These are phyloP conservation scores for Saksenaea oblongispora DNA, from an alignment of 371 early-diverging fungal genomes.

Conservation along the genomic window DNA sequence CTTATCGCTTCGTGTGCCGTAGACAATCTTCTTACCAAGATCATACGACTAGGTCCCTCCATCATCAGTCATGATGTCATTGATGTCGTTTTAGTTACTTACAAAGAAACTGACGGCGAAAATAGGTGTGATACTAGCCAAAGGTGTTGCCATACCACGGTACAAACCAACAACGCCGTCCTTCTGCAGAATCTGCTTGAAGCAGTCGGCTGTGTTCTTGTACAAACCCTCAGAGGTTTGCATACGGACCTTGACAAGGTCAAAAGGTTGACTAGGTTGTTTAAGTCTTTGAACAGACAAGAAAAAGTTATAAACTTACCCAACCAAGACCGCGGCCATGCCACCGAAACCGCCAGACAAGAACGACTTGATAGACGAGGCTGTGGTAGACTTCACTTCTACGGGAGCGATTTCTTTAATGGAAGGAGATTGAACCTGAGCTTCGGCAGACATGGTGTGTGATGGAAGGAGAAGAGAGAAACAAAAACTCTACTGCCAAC, in stretches of 20 bases:
- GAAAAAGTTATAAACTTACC: constrained; percentile 30
- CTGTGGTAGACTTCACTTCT: constrained; percentile 20
- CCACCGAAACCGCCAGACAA: constrained; percentile 95
- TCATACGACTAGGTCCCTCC: constrained; percentile 61
- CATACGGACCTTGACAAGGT: constrained; percentile 90
- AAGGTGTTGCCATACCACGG: constrained; percentile 91
- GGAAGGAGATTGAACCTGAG: background rate
- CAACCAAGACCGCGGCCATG: constrained; percentile 74
- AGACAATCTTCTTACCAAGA: constrained; percentile 71
- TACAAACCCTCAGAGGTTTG: constrained; percentile 87
- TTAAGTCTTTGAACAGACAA: background rate
- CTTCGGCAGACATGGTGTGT: background rate
- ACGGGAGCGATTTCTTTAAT: background rate
- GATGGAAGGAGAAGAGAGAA: background rate
- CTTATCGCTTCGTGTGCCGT: constrained; percentile 60
- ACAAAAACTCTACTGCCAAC: background rate
- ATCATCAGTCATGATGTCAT: background rate
- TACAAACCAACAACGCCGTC: constrained; percentile 93
- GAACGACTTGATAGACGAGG: constrained; percentile 82
- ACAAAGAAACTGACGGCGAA: constrained; percentile 95
- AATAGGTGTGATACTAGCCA: constrained; percentile 93
- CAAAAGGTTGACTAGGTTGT: constrained; percentile 70
- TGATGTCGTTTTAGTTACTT: constrained; percentile 16
- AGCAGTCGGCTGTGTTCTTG: constrained; percentile 87
- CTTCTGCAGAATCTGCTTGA: constrained; percentile 83